phyloP scores from a whole-genome alignment of 495 filamentous ascomycete species.

The Aspergillus asperescens region DNA sequence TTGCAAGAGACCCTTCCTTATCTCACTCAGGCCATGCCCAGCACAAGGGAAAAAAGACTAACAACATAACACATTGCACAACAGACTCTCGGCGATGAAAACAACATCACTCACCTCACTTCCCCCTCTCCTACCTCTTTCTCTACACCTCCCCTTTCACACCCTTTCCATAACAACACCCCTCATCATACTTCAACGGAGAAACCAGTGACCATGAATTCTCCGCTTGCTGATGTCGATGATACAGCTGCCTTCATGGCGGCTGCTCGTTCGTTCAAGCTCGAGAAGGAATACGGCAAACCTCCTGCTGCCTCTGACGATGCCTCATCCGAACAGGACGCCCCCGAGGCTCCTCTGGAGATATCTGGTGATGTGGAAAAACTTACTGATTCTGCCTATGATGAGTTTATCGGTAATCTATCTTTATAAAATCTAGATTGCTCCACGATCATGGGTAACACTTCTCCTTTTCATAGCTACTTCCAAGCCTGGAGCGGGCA shows the following conservation, averaged over 20 bases:
- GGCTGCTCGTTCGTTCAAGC: conserved; percentile 19
- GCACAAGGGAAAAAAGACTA: neutral
- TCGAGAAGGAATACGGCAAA: conserved; percentile 2
- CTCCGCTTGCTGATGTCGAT: conserved; percentile 18
- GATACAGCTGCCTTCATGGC: conserved; percentile 26
- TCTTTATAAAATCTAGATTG: neutral
- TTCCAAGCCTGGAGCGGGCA: too few species aligned
- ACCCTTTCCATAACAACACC: neutral
- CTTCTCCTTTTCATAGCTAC: neutral
- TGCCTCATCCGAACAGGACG: neutral
- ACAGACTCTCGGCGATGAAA: neutral
- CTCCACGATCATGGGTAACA: neutral
- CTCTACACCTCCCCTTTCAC: neutral
- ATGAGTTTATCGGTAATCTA: neutral
- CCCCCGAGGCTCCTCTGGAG: neutral
- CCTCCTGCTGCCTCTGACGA: neutral
- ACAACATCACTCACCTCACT: neutral
- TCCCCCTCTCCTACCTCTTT: neutral
- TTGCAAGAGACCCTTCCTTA: neutral
- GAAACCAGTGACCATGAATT: conserved; percentile 3
- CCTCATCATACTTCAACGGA: neutral
- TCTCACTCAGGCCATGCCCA: neutral
- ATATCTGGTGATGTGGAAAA: neutral
- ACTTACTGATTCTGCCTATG: neutral
- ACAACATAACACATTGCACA: conserved; percentile 2